Base-by-base conservation (phyloP, 192 early-diverging fungal genomes). In the Mortierella alpina region DNA sequence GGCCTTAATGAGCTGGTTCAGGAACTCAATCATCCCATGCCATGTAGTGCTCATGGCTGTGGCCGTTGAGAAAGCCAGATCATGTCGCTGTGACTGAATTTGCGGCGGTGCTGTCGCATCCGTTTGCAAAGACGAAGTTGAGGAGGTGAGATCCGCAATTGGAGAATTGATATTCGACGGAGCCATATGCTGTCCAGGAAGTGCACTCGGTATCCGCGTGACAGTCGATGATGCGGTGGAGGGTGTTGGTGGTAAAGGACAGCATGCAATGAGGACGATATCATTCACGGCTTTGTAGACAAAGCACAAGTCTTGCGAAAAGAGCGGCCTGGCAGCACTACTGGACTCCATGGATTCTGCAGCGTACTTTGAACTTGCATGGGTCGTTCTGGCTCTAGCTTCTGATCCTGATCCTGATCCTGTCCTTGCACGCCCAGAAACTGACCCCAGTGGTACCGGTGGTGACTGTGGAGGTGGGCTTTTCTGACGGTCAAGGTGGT, bases 21-120 rank as follows among this genome's bases (percentile, higher is more conserved):
- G 47, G 64, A 80, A 72, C 47, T 80, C 77, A 31, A 80, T 17
- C 20, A 18, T 68, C 17, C 64, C 64, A 20, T 80, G 77, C 1
- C 56, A 22, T 0, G 77, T 72, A 5, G 57, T 23, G 18, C 67
- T 65, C 6, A 80, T 2, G 2, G 51, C 44, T 8, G 22, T 45
- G 3, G 53, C 52, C 4, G 70, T 68, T 6, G 77, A 72, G 15
- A 64, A 80, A 7, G 70, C 69, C 10, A 80, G 49, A 13, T 68
- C 53, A 4, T 48, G 74, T 44, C 14, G 31, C 44, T 55, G 57
- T 20, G 20, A 22, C 23, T 53, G 55, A 12, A 15, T 18, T 15
- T 39, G 11, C 6, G 23, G 59, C 10, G 73, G 52, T 31, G 3
- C 20, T 62, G 41, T 10, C 20, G 62, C 7, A 54, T 9, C 9